phyloP scores from a whole-genome alignment of 1,284 basidiomycete species.

The Rhodotorula sp. region DNA sequence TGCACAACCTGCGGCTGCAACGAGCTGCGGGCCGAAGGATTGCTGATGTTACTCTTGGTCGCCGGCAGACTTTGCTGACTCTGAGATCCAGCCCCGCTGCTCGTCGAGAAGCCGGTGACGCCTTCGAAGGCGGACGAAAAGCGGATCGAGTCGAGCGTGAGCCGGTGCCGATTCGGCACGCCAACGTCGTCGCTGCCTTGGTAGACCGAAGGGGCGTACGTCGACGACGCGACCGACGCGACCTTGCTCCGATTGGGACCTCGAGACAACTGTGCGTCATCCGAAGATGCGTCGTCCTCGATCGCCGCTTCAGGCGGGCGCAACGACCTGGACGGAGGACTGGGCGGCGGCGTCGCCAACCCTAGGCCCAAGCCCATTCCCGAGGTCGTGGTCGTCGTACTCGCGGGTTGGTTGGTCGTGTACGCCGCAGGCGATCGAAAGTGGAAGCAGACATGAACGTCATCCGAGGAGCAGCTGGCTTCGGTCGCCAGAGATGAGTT shows the following conservation, averaged over 20 bases:
- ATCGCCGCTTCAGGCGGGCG: not conserved
- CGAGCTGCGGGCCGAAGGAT: no score
- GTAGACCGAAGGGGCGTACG: not conserved
- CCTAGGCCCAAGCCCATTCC: not conserved
- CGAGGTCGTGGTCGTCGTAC: not conserved
- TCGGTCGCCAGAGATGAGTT: not conserved
- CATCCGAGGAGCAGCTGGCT: not conserved
- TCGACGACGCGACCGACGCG: conserved; percentile 7
- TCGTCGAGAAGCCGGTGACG: not conserved
- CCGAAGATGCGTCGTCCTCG: not conserved
- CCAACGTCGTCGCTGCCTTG: not conserved
- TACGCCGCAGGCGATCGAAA: not conserved
- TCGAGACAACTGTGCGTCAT: not conserved
- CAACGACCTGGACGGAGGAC: not conserved
- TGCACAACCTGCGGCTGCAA: no score
- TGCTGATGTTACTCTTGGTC: not conserved
- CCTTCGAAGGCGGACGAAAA: conserved; percentile 7
- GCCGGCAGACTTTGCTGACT: not conserved
- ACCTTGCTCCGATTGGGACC: not conserved
- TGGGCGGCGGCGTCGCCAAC: not conserved
- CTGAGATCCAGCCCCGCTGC: not conserved
- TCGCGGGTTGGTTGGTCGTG: not conserved
- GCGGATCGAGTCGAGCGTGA: conserved; percentile 19
- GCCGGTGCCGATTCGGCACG: not conserved
- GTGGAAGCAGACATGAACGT: not conserved